A percentile compares a stretch with the other conserved stretches of the same genome.
Evolutionary conservation across 345 rosid species (phyloP).

Genomic region (Anacardium occidentale): DNA sequence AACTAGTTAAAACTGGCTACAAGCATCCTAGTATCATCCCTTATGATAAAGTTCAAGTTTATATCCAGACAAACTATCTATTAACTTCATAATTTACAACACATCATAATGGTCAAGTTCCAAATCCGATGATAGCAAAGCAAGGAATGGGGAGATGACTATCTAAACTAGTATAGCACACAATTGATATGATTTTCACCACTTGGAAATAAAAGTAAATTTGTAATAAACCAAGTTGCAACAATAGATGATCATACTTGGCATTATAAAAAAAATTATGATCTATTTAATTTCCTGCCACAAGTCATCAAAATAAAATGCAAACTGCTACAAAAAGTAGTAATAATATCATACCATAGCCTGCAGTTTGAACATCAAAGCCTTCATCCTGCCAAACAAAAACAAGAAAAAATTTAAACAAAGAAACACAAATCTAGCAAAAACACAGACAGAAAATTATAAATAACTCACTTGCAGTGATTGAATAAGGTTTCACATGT

Average conservation of each 20-base stretch:
- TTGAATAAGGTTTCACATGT: slow-evolving; percentile 87
- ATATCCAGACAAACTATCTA: neutral
- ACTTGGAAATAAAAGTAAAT: neutral
- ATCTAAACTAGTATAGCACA: neutral
- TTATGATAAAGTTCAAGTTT: no score
- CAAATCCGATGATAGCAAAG: neutral
- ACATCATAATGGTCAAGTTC: neutral
- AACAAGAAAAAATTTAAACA: neutral
- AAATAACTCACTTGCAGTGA: slow-evolving; percentile 68
- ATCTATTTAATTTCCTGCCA: neutral
- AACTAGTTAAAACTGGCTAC: no score
- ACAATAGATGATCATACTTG: neutral
- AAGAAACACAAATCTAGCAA: neutral
- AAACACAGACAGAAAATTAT: slow-evolving; percentile 4
- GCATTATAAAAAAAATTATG: neutral
- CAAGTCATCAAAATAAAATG: neutral
- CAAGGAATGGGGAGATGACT: neutral
- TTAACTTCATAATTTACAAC: slow-evolving; percentile 1
- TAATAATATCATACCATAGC: slow-evolving; percentile 61
- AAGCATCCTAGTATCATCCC: no score
- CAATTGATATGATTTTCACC: neutral
- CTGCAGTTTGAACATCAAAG: slow-evolving; percentile 90
- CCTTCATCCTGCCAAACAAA: slow-evolving; percentile 73
- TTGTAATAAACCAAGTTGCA: neutral
- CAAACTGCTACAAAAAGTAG: slow-evolving; percentile 7